A percentile compares a stretch with the other conserved stretches of the same genome.
Conservation (phyloP, 2,329 filamentous ascomycete genomes). For the Arachnopeziza araneosa region DNA sequence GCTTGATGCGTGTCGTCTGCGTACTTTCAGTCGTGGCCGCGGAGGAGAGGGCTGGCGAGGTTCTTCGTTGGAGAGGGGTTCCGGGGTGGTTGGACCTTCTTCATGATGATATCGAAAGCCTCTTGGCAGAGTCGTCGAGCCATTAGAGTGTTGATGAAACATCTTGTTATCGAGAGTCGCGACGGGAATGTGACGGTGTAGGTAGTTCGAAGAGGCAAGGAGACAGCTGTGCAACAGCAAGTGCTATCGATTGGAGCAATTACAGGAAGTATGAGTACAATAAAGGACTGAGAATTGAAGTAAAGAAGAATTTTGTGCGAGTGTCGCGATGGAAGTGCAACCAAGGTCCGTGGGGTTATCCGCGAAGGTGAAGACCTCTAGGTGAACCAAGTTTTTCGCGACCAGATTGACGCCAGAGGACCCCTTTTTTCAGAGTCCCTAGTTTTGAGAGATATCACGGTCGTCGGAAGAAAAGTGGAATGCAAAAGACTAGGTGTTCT, state of each 20-base stretch:
- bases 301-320: neutral
- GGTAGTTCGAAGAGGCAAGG: neutral
- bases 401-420: neutral
- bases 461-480: neutral
- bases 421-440: neutral
- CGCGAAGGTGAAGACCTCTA: neutral
- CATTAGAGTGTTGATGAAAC: slow-evolving; percentile 19
- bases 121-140: slow-evolving; percentile 27
- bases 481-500: neutral
- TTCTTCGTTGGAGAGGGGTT: slow-evolving; percentile 18
- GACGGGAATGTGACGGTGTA: neutral
- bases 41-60: slow-evolving; percentile 25
- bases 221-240: neutral
- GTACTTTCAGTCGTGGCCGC: slow-evolving; percentile 27
- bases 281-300: neutral
- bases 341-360: neutral
- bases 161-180: neutral
- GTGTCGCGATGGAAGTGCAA: neutral
- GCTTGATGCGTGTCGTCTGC: slow-evolving; percentile 25
- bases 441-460: neutral
- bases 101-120: slow-evolving; percentile 28
- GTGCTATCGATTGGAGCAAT: neutral
- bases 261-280: neutral
- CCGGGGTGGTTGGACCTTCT: slow-evolving; percentile 25
- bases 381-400: neutral